Conservation (phyloP, 1,139 yeast genomes). For the Tardiomyces depauwii region DNA sequence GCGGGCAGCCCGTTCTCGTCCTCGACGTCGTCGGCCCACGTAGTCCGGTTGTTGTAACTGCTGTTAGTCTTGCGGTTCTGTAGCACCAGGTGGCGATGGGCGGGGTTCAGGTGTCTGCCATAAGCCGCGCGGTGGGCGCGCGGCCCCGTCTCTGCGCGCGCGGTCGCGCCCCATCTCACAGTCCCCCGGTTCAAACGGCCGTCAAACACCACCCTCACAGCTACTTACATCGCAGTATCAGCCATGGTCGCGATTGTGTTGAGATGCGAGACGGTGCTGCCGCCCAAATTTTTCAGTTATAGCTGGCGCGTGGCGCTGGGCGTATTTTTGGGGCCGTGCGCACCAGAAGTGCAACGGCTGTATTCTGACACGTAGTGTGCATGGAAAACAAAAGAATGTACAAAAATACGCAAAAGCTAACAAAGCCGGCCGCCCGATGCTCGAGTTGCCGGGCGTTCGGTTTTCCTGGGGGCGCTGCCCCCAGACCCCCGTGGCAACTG, state of each 20-base stretch:
- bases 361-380: too few species aligned
- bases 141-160: too few species aligned
- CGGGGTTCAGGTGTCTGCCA: too few species aligned
- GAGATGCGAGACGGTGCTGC: neutral
- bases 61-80: neutral
- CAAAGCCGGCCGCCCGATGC: neutral
- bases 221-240: neutral
- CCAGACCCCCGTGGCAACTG: too few species aligned
- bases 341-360: neutral
- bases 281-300: neutral
- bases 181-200: too few species aligned
- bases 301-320: neutral
- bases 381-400: too few species aligned
- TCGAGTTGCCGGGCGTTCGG: too few species aligned
- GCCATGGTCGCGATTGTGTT: neutral
- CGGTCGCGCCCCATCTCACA: too few species aligned
- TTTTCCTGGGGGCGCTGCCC: too few species aligned
- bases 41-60: conserved; percentile 5
- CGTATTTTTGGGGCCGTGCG: neutral
- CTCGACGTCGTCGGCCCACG: conserved; percentile 20
- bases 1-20: conserved; percentile 13
- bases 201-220: too few species aligned
- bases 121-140: too few species aligned
- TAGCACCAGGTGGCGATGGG: too few species aligned
- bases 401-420: neutral